Evolutionary conservation across 148 eudicot species (phyloP), one percentile per base, ranked within the genome.

Genomic region (Euryodendron excelsum): DNA sequence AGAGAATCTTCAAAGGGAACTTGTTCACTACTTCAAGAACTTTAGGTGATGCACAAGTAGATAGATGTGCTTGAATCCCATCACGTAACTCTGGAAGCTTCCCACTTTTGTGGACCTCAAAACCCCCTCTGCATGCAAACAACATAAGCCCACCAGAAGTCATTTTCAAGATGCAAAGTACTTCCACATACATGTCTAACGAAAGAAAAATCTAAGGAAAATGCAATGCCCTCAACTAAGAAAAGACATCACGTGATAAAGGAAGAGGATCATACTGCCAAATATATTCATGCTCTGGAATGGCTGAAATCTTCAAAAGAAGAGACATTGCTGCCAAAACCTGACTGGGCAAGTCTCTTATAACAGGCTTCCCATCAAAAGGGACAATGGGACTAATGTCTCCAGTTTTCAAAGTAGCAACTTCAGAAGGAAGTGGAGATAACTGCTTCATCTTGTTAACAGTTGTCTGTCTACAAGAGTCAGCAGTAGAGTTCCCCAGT

Each of bases 1-100:
- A 79, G 50, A 86, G 45, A 72, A 96, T 72, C 78, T 86, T 90
- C 27, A 83, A 75, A 21, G 91, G 89, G 73, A 93, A 86, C 76
- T 85, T 93, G 73, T 86, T 88, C 71, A 85, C 91, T 83, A 86
- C 83, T 77, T 89, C 93, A 86, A 82, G 72, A 78, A 92, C 99
- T 85, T 85, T 93, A 58, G 83, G 82, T 62, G 99, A 91, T 82
- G 97, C 94, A 84, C 80, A 79, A 45, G 78, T 87, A 53, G 99
- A 96, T 66, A 93, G 75, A 89, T 96, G 98, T 66, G 98, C 97
- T 87, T 96, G 99, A 69, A 96, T 80, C 73, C 98, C 97, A 78
- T 88, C 90, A 72, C 81, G 82, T 3, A 83, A 69, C 37, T 88
- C 89, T 62, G 91, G 64, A 72, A 69, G 36, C 77, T 79, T 84